A percentile compares a stretch with the other conserved stretches of the same genome.
Conservation (phyloP, 805 yeast genomes). For the Candida adriatica region DNA sequence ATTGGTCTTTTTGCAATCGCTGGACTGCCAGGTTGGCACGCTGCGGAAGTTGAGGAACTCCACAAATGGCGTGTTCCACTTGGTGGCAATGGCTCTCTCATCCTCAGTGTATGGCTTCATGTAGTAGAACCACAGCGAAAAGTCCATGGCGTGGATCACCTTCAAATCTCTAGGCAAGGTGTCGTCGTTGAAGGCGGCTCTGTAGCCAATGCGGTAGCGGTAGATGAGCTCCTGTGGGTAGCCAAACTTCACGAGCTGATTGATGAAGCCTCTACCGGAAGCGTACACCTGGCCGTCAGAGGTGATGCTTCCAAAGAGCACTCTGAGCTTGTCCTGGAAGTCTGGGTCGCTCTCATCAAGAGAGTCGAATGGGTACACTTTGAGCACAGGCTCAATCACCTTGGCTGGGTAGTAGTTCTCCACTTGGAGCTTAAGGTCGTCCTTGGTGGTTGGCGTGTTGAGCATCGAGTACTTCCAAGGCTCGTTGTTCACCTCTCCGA, state of each 20-base stretch:
- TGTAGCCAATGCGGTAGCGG: slow-evolving; percentile 27
- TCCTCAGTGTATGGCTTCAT: slow-evolving; percentile 21
- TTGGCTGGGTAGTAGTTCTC: slow-evolving; percentile 31
- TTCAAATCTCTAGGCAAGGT: slow-evolving; percentile 19
- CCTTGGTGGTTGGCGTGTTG: slow-evolving; percentile 25
- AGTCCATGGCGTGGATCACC: slow-evolving; percentile 33
- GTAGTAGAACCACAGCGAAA: slow-evolving; percentile 29
- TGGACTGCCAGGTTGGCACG: slow-evolving; percentile 26
- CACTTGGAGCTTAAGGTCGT: slow-evolving; percentile 26
- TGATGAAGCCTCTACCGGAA: slow-evolving; percentile 31
- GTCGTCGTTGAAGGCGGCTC: slow-evolving; percentile 22
- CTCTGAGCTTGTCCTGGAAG: slow-evolving; percentile 16
- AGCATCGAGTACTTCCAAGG: slow-evolving; percentile 25
- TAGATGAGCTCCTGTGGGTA: slow-evolving; percentile 24
- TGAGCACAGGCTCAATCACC: slow-evolving; percentile 21
- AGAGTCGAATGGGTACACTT: slow-evolving; percentile 19
- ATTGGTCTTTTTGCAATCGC: slow-evolving; percentile 22
- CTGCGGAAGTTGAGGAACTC: slow-evolving; percentile 24
- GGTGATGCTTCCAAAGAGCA: slow-evolving; percentile 28
- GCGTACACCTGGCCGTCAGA: slow-evolving; percentile 35
- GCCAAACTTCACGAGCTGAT: slow-evolving; percentile 19
- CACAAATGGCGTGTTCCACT: slow-evolving; percentile 27
- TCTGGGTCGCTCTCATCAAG: slow-evolving; percentile 15
- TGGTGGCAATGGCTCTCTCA: slow-evolving; percentile 20
- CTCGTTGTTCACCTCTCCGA: slow-evolving; percentile 32